Evolutionary conservation across 345 rosid genomes (phyloP).

Genomic region (Angophora floribunda): DNA sequence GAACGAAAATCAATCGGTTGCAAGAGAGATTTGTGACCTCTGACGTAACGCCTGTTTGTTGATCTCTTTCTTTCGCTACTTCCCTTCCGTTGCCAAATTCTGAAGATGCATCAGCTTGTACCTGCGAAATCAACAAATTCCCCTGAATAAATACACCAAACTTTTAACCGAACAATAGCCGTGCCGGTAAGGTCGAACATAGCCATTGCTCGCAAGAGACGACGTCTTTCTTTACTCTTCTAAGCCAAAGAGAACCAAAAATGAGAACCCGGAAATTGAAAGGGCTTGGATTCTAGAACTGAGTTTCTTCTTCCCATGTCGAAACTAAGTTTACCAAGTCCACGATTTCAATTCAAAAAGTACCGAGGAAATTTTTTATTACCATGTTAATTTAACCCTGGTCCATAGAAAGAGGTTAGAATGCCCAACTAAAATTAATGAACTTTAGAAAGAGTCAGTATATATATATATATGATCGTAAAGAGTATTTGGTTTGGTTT

Average conservation of each 20-base stretch:
- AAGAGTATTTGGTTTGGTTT: too few relatives aligned
- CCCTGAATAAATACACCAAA: too few relatives aligned
- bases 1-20: not conserved
- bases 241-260: not conserved
- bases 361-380: not conserved
- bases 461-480: too few relatives aligned
- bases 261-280: not conserved
- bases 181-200: not conserved
- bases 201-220: not conserved
- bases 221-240: not conserved
- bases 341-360: not conserved
- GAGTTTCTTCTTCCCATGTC: not conserved
- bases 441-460: not conserved
- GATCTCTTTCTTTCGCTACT: not conserved
- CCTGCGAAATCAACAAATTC: not conserved
- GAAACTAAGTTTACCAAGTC: not conserved
- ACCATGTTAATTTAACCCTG: not conserved
- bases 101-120: not conserved
- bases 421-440: not conserved
- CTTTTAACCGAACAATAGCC: not conserved
- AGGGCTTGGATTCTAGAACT: not conserved
- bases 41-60: not conserved
- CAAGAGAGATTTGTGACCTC: not conserved
- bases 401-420: not conserved
- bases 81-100: not conserved